Conservation (phyloP, 805 yeast species). For the Schwanniomyces pseudopolymorphus region DNA sequence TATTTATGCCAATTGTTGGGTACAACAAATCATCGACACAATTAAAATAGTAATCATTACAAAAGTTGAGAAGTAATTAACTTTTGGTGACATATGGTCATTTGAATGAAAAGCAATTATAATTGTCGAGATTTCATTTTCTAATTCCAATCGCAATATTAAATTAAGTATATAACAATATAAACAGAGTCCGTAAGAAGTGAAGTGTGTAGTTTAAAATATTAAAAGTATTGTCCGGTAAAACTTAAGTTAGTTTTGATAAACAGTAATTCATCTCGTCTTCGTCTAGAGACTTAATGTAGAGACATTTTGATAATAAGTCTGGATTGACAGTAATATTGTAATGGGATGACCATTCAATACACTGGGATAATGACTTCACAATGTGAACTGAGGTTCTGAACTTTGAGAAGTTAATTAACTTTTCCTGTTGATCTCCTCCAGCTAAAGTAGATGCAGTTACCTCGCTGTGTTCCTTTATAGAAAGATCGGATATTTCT, state of each 20-base stretch:
- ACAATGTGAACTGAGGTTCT: constrained; percentile 74
- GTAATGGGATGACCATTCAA: constrained; percentile 82
- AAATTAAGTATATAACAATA: not conserved
- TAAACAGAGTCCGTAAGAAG: not conserved
- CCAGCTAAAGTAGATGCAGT: constrained; percentile 10
- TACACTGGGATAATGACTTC: constrained; percentile 71
- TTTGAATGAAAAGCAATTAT: not conserved
- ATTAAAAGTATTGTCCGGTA: not conserved
- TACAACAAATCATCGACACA: not conserved
- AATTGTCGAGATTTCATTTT: not conserved
- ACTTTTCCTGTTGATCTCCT: constrained; percentile 24
- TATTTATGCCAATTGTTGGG: not conserved
- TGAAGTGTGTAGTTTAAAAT: not conserved
- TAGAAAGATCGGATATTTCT: constrained; percentile 2
- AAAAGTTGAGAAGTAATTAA: no score
- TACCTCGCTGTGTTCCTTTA: constrained; percentile 3
- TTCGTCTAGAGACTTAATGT: constrained; percentile 69
- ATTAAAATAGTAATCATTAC: not conserved
- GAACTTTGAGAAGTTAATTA: constrained; percentile 78
- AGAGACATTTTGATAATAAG: constrained; percentile 77
- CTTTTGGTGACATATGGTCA: not conserved
- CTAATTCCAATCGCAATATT: not conserved
- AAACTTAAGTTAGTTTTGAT: not conserved
- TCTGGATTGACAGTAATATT: constrained; percentile 55
- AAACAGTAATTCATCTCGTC: constrained; percentile 59